Evolutionary conservation across 139 green algal genomes (phyloP).

Genomic region (Yamagishiella unicocca): DNA sequence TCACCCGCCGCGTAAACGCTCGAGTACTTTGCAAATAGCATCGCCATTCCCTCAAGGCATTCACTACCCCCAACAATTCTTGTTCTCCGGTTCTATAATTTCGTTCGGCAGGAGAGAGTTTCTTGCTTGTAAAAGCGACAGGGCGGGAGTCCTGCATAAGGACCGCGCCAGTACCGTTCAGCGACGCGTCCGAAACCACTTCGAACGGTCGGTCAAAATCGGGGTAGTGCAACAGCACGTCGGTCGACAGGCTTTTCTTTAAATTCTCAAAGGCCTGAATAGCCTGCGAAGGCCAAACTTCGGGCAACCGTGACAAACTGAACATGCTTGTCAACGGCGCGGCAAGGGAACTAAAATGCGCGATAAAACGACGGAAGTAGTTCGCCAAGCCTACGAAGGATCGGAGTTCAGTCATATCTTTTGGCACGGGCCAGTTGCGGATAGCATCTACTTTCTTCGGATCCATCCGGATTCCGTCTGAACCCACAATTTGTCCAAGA

Average conservation of each 20-base stretch:
- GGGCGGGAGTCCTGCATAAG: background rate
- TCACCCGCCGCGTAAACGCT: background rate
- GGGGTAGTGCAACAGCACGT: conserved; percentile 16
- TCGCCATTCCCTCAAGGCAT: background rate
- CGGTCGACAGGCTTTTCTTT: background rate
- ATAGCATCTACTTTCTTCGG: conserved; percentile 23
- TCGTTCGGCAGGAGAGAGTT: too few relatives aligned
- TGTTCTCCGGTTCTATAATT: too few relatives aligned
- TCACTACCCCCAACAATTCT: background rate
- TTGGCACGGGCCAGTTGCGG: background rate
- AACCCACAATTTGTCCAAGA: conserved; percentile 13
- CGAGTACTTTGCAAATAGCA: background rate
- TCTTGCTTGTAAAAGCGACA: conserved; percentile 9
- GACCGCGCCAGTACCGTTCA: conserved; percentile 9
- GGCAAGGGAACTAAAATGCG: background rate
- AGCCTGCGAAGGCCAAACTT: background rate
- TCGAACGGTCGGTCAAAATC: conserved; percentile 4
- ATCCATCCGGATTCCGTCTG: conserved; percentile 16
- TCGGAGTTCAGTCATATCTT: background rate
- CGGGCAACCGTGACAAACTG: background rate
- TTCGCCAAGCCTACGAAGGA: conserved; percentile 11
- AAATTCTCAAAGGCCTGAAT: background rate
- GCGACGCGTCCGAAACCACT: background rate
- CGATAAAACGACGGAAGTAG: conserved; percentile 13
- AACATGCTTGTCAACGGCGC: conserved; percentile 8